Evolutionary conservation across 2,329 filamentous ascomycete species (phyloP), one percentile per base, ranked within the genome.

Genomic region (Penicillium expansum): DNA sequence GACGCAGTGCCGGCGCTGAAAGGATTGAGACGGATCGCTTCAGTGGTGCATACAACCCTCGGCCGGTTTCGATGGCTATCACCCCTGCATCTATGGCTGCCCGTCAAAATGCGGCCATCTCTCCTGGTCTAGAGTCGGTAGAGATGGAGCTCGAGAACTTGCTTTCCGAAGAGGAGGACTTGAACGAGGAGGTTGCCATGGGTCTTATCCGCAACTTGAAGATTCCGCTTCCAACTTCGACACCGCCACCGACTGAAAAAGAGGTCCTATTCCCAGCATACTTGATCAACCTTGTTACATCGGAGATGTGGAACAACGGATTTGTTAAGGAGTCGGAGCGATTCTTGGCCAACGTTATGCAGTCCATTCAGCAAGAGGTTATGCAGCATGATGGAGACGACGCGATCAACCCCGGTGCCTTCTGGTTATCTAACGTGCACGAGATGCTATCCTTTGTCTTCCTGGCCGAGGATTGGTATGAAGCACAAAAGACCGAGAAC

Each of bases 291-390:
- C 83, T 99, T 59, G 94, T 99, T 62, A 99, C 94, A 13, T 97
- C 92, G 16, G 94, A 99, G 80, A 99, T 99, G 94, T 99, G 94
- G 94, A 99, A 99, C 81, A 99, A 99, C 69, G 94, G 94, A 45
- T 99, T 97, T 72, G 94, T 99, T 68, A 99, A 99, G 81, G 94
- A 99, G 77, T 97, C 94, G 4, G 94, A 99, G 78, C 90, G 93
- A 54, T 99, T 99, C 84, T 83, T 99, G 61, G 94, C 94, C 71
- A 99, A 97, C 69, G 94, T 99, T 63, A 99, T 99, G 94, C 94
- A 97, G 77, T 96, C 92, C 8, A 97, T 99, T 70, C 94, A 99
- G 75, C 92, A 97, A 74, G 94, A 99, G 74, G 94, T 99, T 55
- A 97, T 99, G 94, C 90, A 96, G 72, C 92, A 99, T 73, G 93